Conservation (phyloP, 2,329 filamentous ascomycete genomes). For the Pseudocercospora fuligena region DNA sequence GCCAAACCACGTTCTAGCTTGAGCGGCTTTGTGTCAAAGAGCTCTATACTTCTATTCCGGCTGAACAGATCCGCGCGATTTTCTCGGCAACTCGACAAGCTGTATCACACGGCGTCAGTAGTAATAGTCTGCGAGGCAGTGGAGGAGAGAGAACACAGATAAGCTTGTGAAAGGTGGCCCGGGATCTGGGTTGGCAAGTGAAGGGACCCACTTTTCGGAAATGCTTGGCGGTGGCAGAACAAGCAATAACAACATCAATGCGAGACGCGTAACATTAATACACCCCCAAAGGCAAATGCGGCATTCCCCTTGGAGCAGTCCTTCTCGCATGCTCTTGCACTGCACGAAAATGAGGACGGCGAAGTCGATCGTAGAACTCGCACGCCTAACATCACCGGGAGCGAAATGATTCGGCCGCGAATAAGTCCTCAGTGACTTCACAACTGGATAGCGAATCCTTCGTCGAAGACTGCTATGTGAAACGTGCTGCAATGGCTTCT, state of each 20-base stretch:
- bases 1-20: background rate
- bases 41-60: background rate
- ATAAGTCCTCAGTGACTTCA: background rate
- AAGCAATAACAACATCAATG: background rate
- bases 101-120: background rate
- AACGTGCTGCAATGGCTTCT: background rate
- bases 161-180: background rate
- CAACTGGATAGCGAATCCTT: background rate
- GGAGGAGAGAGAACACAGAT: background rate
- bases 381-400: background rate
- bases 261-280: too few species aligned
- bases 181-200: background rate
- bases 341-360: too few species aligned
- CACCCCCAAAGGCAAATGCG: too few species aligned
- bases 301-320: too few species aligned
- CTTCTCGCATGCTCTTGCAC: too few species aligned
- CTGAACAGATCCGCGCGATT: background rate
- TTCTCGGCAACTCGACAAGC: background rate
- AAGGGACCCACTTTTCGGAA: background rate
- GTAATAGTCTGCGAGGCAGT: background rate
- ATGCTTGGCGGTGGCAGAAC: background rate
- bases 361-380: too few species aligned
- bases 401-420: slow-evolving; percentile 4
- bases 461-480: background rate
- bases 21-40: background rate